Percentiles rank a stretch among this genome's conserved stretches.
Conservation (phyloP, 306 rosid species). For the Begonia fuchsioides region DNA sequence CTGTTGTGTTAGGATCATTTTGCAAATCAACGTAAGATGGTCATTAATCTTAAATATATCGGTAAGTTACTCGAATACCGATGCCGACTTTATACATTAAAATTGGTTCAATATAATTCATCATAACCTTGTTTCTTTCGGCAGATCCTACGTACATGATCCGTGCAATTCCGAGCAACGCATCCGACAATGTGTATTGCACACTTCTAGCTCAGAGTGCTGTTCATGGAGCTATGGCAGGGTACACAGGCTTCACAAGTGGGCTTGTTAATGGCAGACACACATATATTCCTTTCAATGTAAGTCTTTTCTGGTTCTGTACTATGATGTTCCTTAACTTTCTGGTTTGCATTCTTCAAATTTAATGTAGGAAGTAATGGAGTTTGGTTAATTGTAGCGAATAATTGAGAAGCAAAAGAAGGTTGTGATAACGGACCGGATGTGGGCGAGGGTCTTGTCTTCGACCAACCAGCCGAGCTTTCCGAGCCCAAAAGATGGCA, state of each 20-base stretch:
- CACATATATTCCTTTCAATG: slow-evolving; percentile 70
- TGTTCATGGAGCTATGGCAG: slow-evolving; percentile 93
- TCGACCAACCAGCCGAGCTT: slow-evolving; percentile 42
- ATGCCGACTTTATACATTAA: slow-evolving; percentile 8
- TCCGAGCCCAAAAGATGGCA: slow-evolving; percentile 17
- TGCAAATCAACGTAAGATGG: slow-evolving; percentile 26
- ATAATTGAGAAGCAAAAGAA: slow-evolving; percentile 60
- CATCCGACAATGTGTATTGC: slow-evolving; percentile 78
- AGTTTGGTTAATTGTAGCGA: slow-evolving; percentile 31
- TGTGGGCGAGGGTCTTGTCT: slow-evolving; percentile 56
- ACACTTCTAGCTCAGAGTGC: slow-evolving; percentile 90
- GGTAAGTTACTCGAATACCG: slow-evolving; percentile 29
- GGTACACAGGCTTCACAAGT: slow-evolving; percentile 61
- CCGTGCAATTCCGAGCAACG: slow-evolving; percentile 82
- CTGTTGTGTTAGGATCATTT: slow-evolving; percentile 41
- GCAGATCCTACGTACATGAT: slow-evolving; percentile 95
- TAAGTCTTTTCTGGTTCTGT: slow-evolving; percentile 13
- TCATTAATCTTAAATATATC: slow-evolving; percentile 63
- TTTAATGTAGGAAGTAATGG: not conserved
- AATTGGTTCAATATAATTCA: not conserved
- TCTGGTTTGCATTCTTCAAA: not conserved
- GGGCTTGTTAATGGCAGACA: slow-evolving; percentile 86
- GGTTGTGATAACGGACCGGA: slow-evolving; percentile 81
- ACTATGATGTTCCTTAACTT: not conserved
- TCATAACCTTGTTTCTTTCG: not conserved